Percentiles rank a stretch among this genome's conserved stretches.
These are phyloP conservation scores for Eucalyptus brandiana DNA, from an alignment of 345 rosid genomes.

Conservation along the genomic window DNA sequence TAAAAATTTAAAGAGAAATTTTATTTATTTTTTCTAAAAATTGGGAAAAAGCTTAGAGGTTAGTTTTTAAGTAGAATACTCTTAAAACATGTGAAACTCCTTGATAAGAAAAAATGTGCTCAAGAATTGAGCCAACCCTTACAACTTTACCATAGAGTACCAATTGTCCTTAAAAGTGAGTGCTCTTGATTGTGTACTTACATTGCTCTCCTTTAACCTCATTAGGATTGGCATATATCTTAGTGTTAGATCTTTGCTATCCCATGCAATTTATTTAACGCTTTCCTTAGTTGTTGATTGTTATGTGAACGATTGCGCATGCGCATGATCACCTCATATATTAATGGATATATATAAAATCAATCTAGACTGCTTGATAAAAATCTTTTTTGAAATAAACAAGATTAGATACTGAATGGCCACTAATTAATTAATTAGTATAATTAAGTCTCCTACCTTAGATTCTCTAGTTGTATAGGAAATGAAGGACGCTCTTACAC, in stretches of 20 bases:
- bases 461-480: too few species aligned
- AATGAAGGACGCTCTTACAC: too few species aligned
- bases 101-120: too few species aligned
- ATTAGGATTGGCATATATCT: rapidly evolving
- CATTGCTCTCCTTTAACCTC: rapidly evolving
- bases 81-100: rapidly evolving
- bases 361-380: rapidly evolving
- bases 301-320: rapidly evolving
- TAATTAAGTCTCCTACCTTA: rapidly evolving
- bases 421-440: too few species aligned
- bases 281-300: rapidly evolving
- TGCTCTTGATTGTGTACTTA: too few species aligned
- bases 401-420: rapidly evolving
- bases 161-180: rapidly evolving
- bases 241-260: rapidly evolving
- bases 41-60: too few species aligned
- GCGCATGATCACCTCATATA: rapidly evolving
- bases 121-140: too few species aligned
- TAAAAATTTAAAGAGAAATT: too few species aligned
- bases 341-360: rapidly evolving
- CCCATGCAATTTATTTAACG: rapidly evolving
- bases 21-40: too few species aligned
- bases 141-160: rapidly evolving
- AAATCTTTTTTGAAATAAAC: too few species aligned
- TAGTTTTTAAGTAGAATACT: too few species aligned